These are phyloP conservation scores for Leucogyrophana mollusca DNA, from an alignment of 768 basidiomycete genomes.

Conservation along the genomic window DNA sequence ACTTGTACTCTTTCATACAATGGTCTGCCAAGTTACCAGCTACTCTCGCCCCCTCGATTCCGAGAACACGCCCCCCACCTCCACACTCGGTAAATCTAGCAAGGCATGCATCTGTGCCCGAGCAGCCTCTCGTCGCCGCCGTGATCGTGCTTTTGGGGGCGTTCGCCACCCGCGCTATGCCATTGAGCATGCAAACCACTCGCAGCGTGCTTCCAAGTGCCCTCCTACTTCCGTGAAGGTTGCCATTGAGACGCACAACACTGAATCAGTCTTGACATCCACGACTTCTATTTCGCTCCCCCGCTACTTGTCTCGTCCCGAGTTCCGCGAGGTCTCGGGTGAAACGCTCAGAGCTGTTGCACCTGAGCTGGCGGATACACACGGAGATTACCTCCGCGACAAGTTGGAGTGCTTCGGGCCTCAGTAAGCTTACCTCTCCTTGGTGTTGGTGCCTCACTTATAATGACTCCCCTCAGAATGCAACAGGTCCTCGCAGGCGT, in stretches of 20 bases:
- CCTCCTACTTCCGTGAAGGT: constrained; percentile 26
- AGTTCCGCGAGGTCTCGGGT: constrained; percentile 10
- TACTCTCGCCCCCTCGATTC: constrained; percentile 20
- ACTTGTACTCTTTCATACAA: constrained; percentile 13
- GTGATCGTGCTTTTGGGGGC: constrained; percentile 31
- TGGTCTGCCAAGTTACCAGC: constrained; percentile 26
- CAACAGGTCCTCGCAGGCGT: constrained; percentile 28
- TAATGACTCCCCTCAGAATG: constrained; percentile 23
- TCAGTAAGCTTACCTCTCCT: too few relatives aligned
- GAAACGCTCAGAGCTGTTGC: constrained; percentile 18
- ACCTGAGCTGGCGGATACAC: constrained; percentile 24
- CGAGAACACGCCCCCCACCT: constrained; percentile 34
- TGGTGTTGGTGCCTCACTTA: background rate
- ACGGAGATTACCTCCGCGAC: constrained; percentile 22
- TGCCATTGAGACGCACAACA: constrained; percentile 19
- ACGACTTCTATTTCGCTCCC: constrained; percentile 15
- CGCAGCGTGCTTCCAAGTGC: constrained; percentile 14
- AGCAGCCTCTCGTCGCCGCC: constrained; percentile 36
- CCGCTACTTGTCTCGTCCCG: constrained; percentile 21
- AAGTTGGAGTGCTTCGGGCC: constrained; percentile 28
- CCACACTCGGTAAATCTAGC: constrained; percentile 1
- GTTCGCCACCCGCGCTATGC: constrained; percentile 31
- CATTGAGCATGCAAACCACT: constrained; percentile 38
- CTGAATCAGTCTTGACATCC: constrained; percentile 8
- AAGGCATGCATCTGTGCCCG: constrained; percentile 20